Conservation (phyloP, 495 filamentous ascomycete genomes). For the Friedmanniomyces simplex region DNA sequence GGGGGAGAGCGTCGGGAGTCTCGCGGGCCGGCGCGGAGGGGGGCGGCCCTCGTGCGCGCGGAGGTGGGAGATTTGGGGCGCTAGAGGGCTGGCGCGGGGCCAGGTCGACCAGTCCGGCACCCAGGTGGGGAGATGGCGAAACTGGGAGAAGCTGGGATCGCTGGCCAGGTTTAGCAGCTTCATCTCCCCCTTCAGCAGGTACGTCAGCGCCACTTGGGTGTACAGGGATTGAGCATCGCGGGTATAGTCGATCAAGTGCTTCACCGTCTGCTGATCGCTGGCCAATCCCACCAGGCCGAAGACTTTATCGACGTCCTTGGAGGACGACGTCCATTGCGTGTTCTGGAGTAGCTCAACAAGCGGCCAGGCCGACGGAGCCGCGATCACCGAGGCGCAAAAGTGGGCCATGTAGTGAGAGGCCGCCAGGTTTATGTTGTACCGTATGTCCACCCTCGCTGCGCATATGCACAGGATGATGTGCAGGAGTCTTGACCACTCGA, state of each 20-base stretch:
- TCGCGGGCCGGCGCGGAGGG: background rate
- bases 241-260: background rate
- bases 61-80: too few relatives aligned
- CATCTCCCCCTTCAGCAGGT: background rate
- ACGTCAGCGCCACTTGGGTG: background rate
- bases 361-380: background rate
- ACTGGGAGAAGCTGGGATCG: background rate
- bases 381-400: background rate
- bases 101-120: background rate
- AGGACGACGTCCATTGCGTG: background rate
- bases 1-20: background rate
- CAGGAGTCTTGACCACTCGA: background rate
- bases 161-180: background rate
- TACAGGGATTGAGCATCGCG: background rate
- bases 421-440: background rate
- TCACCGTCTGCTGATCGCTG: background rate
- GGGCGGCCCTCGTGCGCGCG: too few relatives aligned
- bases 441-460: too few relatives aligned
- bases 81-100: background rate
- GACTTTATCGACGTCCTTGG: background rate
- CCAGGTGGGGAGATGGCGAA: background rate
- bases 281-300: background rate
- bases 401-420: background rate
- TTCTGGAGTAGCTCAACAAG: background rate
- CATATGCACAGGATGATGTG: background rate